Evolutionary conservation across 345 rosid species (phyloP).

Genomic region (Melaleuca alternifolia): DNA sequence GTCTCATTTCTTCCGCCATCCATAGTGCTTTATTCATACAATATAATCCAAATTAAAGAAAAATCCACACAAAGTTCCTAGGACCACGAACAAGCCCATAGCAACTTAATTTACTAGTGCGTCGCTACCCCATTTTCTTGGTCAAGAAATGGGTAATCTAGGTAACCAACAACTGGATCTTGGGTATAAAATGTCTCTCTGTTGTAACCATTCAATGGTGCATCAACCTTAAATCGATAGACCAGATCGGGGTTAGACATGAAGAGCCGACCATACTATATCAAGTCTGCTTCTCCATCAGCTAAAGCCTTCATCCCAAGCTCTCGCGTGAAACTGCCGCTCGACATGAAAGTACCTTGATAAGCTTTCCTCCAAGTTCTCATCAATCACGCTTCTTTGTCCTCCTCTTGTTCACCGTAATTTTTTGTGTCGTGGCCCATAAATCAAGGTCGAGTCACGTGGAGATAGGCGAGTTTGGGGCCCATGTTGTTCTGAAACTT

Average conservation of each 20-base stretch:
- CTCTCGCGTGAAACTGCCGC: slow-evolving; percentile 70
- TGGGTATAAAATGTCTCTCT: slow-evolving; percentile 68
- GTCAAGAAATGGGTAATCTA: slow-evolving; percentile 52
- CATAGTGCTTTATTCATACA: neutral
- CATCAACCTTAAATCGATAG: slow-evolving; percentile 39
- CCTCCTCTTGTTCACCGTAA: slow-evolving; percentile 23
- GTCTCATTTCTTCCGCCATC: neutral
- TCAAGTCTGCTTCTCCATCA: slow-evolving; percentile 63
- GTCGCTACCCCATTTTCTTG: neutral
- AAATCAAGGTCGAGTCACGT: slow-evolving; percentile 75
- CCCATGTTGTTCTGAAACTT: slow-evolving; percentile 36
- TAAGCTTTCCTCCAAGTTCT: slow-evolving; percentile 41
- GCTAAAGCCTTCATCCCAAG: slow-evolving; percentile 61
- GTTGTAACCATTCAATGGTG: slow-evolving; percentile 41
- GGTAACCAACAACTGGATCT: slow-evolving; percentile 67
- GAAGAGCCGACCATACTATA: slow-evolving; percentile 70
- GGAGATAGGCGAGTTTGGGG: slow-evolving; percentile 55
- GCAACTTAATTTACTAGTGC: neutral
- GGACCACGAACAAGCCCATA: neutral
- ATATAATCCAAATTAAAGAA: neutral
- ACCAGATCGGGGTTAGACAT: slow-evolving; percentile 83
- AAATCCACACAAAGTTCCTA: neutral
- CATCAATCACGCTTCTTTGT: slow-evolving; percentile 16
- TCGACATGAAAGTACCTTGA: slow-evolving; percentile 60
- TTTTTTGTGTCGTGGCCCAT: slow-evolving; percentile 51